These are phyloP conservation scores for Solanum dulcamara DNA, from an alignment of 257 asterid species.

Conservation along the genomic window DNA sequence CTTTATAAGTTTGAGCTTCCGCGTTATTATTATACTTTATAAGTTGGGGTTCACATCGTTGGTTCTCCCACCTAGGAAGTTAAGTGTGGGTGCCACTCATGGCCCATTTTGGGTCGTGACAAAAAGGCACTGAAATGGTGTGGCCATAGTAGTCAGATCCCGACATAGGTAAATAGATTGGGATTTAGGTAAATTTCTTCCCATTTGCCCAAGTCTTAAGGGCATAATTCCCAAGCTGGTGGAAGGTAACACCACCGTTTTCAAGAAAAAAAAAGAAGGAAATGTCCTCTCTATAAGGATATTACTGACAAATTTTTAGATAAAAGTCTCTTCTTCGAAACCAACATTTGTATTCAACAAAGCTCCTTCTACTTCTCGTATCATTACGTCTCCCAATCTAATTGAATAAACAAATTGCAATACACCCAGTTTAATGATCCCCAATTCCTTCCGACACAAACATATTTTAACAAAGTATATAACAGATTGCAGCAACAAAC, in stretches of 20 bases:
- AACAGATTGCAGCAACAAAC: background rate
- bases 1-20: too few relatives aligned
- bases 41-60: too few relatives aligned
- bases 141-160: background rate
- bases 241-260: background rate
- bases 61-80: too few relatives aligned
- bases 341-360: background rate
- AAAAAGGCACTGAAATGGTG: too few relatives aligned
- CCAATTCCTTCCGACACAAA: background rate
- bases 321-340: background rate
- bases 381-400: background rate
- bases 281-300: background rate
- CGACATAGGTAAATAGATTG: background rate
- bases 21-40: too few relatives aligned
- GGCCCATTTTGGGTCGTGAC: too few relatives aligned
- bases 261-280: background rate
- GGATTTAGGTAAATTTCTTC: background rate
- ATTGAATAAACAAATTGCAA: background rate
- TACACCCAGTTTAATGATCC: background rate
- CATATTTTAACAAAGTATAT: background rate
- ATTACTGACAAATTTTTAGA: background rate
- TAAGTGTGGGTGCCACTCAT: too few relatives aligned
- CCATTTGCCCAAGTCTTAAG: background rate
- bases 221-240: background rate
- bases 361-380: background rate